These are phyloP conservation scores for Bolboschoenoplectus hybrid DNA, from an alignment of 202 grass and related monocot genomes.

Conservation along the genomic window DNA sequence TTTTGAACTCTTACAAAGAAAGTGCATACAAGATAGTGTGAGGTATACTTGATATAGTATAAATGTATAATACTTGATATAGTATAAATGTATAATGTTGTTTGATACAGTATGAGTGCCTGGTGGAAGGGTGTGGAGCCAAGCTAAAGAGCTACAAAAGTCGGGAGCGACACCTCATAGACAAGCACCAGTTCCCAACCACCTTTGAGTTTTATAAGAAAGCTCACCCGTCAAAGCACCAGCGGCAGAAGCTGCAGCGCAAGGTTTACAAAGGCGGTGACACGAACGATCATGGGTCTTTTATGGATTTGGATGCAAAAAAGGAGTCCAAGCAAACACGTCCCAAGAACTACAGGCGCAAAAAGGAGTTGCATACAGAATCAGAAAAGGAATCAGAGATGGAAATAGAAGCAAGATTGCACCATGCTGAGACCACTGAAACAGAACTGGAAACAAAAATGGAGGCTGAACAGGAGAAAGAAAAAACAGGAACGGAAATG, in stretches of 20 bases:
- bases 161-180: conserved; percentile 76
- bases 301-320: conserved; percentile 62
- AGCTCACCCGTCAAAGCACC: conserved; percentile 58
- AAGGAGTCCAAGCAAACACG: conserved; percentile 43
- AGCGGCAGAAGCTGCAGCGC: conserved; percentile 64
- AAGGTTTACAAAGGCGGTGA: conserved; percentile 47
- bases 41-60: conserved; percentile 6
- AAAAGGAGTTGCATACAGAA: conserved; percentile 26
- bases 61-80: background rate
- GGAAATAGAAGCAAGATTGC: background rate
- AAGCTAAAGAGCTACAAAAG: conserved; percentile 86
- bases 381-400: conserved; percentile 39
- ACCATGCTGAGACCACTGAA: background rate
- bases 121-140: conserved; percentile 84
- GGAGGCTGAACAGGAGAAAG: conserved; percentile 6
- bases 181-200: conserved; percentile 84
- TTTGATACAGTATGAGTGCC: conserved; percentile 80
- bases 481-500: conserved; percentile 54
- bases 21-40: background rate
- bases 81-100: background rate
- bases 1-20: conserved; percentile 15
- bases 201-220: conserved; percentile 93
- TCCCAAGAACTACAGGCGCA: conserved; percentile 41
- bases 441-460: conserved; percentile 1
- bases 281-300: conserved; percentile 36